These are phyloP conservation scores for Chaetomiaceae sp. DNA, from an alignment of 2,329 filamentous ascomycete genomes.

Conservation along the genomic window DNA sequence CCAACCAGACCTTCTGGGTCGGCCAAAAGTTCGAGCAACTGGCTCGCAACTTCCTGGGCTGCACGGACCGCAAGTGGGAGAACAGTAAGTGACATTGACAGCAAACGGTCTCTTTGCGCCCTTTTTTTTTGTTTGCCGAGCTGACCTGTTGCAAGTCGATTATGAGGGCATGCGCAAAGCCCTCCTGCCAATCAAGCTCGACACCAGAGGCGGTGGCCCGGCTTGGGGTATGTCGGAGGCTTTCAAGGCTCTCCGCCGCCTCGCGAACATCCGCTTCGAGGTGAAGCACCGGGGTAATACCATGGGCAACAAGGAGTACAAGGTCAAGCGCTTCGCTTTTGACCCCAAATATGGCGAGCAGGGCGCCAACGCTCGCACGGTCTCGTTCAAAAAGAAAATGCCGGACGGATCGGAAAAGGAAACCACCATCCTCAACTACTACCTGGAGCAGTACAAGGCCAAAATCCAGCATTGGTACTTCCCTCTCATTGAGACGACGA, in stretches of 20 bases:
- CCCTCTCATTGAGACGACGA: conserved; percentile 55
- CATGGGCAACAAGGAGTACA: conserved; percentile 45
- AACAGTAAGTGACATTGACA: conserved; percentile 23
- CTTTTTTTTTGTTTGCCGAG: background rate
- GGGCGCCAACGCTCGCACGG: conserved; percentile 46
- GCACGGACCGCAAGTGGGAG: conserved; percentile 24
- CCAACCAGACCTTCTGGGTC: conserved; percentile 85
- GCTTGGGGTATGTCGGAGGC: conserved; percentile 40
- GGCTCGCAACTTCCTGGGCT: conserved; percentile 27
- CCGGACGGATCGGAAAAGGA: conserved; percentile 34
- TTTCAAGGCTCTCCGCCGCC: conserved; percentile 50
- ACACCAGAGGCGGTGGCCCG: conserved; percentile 15
- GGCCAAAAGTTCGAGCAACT: conserved; percentile 38
- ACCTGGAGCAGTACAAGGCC: conserved; percentile 49
- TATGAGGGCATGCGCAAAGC: conserved; percentile 29
- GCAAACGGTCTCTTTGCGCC: background rate
- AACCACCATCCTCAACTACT: conserved; percentile 49
- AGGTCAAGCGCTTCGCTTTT: conserved; percentile 48
- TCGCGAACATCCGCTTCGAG: conserved; percentile 52
- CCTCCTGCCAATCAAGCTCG: conserved; percentile 34
- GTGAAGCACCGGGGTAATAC: conserved; percentile 50
- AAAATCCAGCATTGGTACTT: conserved; percentile 43
- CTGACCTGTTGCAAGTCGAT: conserved; percentile 26
- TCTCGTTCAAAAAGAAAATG: conserved; percentile 52
- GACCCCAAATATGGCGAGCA: conserved; percentile 38